Percentiles rank a stretch among this genome's conserved stretches.
phyloP scores from a whole-genome alignment of 805 yeast genomes.

The Suhomyces sp. region DNA sequence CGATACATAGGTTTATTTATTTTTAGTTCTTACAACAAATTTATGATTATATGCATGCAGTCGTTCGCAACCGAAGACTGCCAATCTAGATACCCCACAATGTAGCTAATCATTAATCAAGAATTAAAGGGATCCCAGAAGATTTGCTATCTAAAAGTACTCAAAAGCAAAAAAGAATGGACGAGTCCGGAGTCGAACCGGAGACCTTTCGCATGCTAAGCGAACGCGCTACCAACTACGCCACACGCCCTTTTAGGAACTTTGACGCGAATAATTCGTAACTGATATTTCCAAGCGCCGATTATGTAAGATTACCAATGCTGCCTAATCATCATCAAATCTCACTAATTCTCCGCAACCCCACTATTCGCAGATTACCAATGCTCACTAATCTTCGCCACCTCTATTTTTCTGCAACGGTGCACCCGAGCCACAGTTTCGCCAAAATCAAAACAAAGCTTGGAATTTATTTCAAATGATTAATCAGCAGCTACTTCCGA shows the following conservation, averaged over 20 bases:
- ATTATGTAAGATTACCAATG: background rate
- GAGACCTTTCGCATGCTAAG: slow-evolving; percentile 51
- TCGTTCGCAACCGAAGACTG: background rate
- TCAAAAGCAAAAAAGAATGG: slow-evolving; percentile 22
- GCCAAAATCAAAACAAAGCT: background rate
- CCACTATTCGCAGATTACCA: background rate
- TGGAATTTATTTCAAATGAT: background rate
- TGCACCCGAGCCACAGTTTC: background rate
- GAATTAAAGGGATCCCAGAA: background rate
- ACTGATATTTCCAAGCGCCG: background rate
- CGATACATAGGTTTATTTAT: background rate
- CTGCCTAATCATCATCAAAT: background rate
- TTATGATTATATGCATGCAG: background rate
- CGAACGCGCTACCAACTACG: slow-evolving; percentile 51
- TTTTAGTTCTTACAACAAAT: background rate
- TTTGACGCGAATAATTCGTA: no score
- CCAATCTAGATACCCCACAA: background rate
- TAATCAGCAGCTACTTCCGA: background rate
- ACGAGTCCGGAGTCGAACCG: slow-evolving; percentile 45
- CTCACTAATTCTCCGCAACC: background rate
- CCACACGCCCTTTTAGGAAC: slow-evolving; percentile 46
- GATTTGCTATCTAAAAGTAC: background rate
- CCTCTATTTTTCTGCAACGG: background rate
- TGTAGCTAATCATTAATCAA: background rate
- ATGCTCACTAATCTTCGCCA: background rate